Evolutionary conservation across 352 stramenopile genomes (phyloP).

Genomic region (Phytophthora colocasiae): DNA sequence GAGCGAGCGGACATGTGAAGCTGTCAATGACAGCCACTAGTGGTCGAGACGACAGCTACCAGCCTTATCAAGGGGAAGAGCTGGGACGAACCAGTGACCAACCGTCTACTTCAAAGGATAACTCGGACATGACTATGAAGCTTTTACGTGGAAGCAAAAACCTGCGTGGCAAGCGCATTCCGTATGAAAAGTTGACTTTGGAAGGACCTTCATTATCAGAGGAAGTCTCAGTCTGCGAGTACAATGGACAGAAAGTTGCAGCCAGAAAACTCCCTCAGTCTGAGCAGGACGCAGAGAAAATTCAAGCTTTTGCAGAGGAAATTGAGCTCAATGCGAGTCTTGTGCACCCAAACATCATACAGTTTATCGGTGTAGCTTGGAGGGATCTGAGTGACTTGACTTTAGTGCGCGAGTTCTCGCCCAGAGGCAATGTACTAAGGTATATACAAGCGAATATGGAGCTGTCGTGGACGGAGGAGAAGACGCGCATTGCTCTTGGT

Average conservation of each 20-base stretch:
- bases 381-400: conserved; percentile 49
- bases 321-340: conserved; percentile 45
- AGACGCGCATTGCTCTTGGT: conserved; percentile 44
- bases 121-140: conserved; percentile 24
- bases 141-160: conserved; percentile 17
- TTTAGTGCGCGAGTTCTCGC: conserved; percentile 53
- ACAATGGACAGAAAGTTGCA: conserved; percentile 34
- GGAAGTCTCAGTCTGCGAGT: conserved; percentile 53
- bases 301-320: conserved; percentile 42
- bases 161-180: conserved; percentile 45
- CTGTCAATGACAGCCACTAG: neutral
- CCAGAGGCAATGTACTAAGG: conserved; percentile 39
- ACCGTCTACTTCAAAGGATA: conserved; percentile 15
- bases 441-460: conserved; percentile 39
- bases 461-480: conserved; percentile 42
- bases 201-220: conserved; percentile 38
- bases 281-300: conserved; percentile 25
- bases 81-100: neutral
- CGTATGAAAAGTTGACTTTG: conserved; percentile 21
- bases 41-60: conserved; percentile 7
- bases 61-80: too few species aligned
- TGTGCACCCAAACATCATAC: conserved; percentile 40
- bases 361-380: conserved; percentile 51
- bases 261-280: conserved; percentile 47
- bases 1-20: neutral